Conservation (phyloP, 139 green algal species). For the Tetraselmis chui region DNA sequence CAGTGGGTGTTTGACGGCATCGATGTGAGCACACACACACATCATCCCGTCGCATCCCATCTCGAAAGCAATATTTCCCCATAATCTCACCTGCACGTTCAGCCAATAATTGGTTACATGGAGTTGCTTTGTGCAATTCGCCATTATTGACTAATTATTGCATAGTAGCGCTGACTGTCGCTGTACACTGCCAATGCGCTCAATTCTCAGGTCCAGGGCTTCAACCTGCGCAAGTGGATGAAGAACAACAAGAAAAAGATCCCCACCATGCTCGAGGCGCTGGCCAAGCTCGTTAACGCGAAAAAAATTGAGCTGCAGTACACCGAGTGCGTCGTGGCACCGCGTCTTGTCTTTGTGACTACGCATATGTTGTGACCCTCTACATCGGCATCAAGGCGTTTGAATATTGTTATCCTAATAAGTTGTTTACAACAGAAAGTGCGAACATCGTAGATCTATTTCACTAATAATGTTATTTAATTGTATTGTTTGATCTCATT, state of each 20-base stretch:
- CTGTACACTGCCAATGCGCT: background rate
- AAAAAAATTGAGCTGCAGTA: slow-evolving; percentile 57
- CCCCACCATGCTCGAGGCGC: slow-evolving; percentile 39
- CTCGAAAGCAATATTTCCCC: background rate
- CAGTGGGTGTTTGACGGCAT: slow-evolving; percentile 60
- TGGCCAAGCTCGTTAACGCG: slow-evolving; percentile 67
- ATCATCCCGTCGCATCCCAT: background rate
- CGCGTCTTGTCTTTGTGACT: background rate
- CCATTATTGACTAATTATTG: background rate
- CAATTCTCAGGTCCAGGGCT: slow-evolving; percentile 23
- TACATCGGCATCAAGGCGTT: too few relatives aligned
- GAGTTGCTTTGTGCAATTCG: background rate
- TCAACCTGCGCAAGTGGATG: slow-evolving; percentile 52
- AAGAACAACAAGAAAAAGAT: slow-evolving; percentile 46
- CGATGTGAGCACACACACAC: slow-evolving; percentile 1
- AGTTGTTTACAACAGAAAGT: background rate
- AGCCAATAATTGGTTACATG: slow-evolving; percentile 2
- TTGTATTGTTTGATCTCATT: background rate
- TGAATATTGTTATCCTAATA: background rate
- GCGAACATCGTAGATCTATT: background rate
- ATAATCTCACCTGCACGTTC: background rate
- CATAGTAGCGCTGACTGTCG: background rate
- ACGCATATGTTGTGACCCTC: background rate
- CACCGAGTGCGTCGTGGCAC: slow-evolving; percentile 59
- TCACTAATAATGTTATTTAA: background rate